A percentile compares a stretch with the other conserved stretches of the same genome.
These are phyloP conservation scores for Camellia japonica DNA, from an alignment of 148 eudicot species.

Conservation along the genomic window DNA sequence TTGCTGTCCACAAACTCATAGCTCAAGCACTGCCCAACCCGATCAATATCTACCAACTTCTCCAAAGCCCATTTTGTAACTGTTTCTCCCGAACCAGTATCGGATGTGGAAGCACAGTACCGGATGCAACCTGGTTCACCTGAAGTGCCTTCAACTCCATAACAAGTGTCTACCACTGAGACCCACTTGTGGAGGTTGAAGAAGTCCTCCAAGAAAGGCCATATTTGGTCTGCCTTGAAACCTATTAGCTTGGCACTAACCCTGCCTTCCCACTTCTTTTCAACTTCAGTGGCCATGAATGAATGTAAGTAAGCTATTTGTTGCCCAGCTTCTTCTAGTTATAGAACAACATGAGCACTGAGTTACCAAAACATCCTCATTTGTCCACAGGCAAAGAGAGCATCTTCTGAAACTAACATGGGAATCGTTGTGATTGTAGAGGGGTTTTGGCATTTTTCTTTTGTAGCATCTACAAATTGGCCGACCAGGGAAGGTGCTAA, in stretches of 20 bases:
- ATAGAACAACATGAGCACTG: too few relatives aligned
- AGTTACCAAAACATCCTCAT: too few relatives aligned
- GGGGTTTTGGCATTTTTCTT: too few relatives aligned
- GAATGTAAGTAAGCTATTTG: neutral
- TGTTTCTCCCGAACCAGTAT: neutral
- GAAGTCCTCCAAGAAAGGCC: neutral
- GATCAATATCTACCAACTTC: neutral
- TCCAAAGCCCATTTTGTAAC: neutral
- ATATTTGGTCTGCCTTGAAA: neutral
- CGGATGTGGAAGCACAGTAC: neutral
- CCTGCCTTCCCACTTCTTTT: neutral
- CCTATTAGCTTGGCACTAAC: neutral
- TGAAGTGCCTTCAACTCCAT: constrained; percentile 3
- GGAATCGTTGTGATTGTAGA: too few relatives aligned
- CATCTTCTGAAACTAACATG: too few relatives aligned
- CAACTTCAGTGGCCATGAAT: neutral
- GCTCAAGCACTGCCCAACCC: neutral
- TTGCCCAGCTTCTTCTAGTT: too few relatives aligned
- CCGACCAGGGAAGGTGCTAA: too few relatives aligned
- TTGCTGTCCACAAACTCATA: neutral
- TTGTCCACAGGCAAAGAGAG: too few relatives aligned
- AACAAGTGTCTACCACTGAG: neutral
- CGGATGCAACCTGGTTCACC: neutral
- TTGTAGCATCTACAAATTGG: too few relatives aligned
- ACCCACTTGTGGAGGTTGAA: neutral